A percentile compares a stretch with the other conserved stretches of the same genome.
These are phyloP conservation scores for Ogataea trehaloabstinens DNA, from an alignment of 805 yeast species.

Conservation along the genomic window DNA sequence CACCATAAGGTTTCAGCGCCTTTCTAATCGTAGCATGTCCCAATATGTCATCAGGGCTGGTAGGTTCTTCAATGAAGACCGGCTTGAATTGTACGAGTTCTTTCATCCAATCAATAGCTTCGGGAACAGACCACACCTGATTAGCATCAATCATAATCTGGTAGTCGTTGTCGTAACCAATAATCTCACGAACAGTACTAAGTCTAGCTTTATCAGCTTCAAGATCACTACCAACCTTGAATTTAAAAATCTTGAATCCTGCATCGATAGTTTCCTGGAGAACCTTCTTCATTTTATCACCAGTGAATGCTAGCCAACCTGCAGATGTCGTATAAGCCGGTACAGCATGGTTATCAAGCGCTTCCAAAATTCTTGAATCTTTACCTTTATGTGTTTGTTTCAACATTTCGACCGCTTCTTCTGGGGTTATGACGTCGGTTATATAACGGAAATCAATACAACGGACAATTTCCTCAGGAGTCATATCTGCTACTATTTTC, in stretches of 20 bases:
- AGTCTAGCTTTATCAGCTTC: slow-evolving; percentile 36
- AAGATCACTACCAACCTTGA: slow-evolving; percentile 41
- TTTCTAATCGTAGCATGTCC: slow-evolving; percentile 23
- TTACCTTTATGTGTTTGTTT: slow-evolving; percentile 31
- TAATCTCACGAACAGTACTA: slow-evolving; percentile 36
- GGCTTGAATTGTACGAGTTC: slow-evolving; percentile 22
- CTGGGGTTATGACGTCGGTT: slow-evolving; percentile 43
- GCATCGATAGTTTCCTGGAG: slow-evolving; percentile 32
- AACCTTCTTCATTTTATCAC: slow-evolving; percentile 37
- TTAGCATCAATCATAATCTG: slow-evolving; percentile 26
- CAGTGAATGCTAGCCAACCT: slow-evolving; percentile 43
- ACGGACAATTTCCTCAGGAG: slow-evolving; percentile 39
- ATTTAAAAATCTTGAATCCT: slow-evolving; percentile 41
- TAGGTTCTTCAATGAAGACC: slow-evolving; percentile 26
- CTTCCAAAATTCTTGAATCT: slow-evolving; percentile 32
- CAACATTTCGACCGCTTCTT: slow-evolving; percentile 36
- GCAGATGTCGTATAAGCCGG: slow-evolving; percentile 46
- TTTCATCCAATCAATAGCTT: slow-evolving; percentile 23
- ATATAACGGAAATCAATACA: slow-evolving; percentile 42
- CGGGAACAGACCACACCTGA: slow-evolving; percentile 26
- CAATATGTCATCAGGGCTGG: slow-evolving; percentile 25
- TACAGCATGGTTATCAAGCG: slow-evolving; percentile 34
- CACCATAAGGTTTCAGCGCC: slow-evolving; percentile 19
- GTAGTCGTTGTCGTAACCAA: slow-evolving; percentile 34
- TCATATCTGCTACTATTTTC: slow-evolving; percentile 40